Base-by-base conservation (phyloP, 2,329 filamentous ascomycete species). In the Beauveria australis region DNA sequence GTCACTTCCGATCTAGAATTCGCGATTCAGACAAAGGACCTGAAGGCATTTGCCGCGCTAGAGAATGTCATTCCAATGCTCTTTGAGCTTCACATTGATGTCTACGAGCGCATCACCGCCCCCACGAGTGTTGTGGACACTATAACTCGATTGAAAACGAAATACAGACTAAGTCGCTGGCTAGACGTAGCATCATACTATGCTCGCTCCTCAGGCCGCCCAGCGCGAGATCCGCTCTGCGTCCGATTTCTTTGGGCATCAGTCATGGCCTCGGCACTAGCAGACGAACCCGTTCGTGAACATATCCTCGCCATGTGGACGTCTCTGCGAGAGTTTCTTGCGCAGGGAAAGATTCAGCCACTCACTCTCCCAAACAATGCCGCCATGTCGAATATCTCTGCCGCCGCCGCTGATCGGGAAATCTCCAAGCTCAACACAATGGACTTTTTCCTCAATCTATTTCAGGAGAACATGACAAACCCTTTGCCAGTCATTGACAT, bases 401-500 rank as follows among this genome's bases (percentile, higher is more conserved):
- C 85, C 2, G 81, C 83, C n/a, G 90, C 91, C 0, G 87, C 94
- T 8, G 92, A 97, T 64, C 87, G 91, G 59, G 93, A 99, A 70
- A 88, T 97, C 28, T 93, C 91, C 14, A 92, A 92, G 67, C 81
- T 97, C 40, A 96, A 91, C 16, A 97, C 93, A 0, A 94, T 96
- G 84, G 93, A 97, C 69, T 97, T 97, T 72, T 97, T 99, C 73
- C 81, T 92, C 55, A 90, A 87, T 43, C 83, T 99, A 0, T 97
- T 97, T 70, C 89, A 90, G 62, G 87, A 92, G 43, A 89, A 94
- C 61, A 83, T 87, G 62, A 86, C 88, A 52, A 88, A 97, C 66
- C 90, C 93, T 0, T 83, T 93, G 14, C 82, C 87, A 5, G 85
- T 97, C 22, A 97, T 99, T 62, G 92, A 97, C 68, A 94, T 87